Conservation (phyloP, 164 flowering plant species). For the Nymphaea colorata region DNA sequence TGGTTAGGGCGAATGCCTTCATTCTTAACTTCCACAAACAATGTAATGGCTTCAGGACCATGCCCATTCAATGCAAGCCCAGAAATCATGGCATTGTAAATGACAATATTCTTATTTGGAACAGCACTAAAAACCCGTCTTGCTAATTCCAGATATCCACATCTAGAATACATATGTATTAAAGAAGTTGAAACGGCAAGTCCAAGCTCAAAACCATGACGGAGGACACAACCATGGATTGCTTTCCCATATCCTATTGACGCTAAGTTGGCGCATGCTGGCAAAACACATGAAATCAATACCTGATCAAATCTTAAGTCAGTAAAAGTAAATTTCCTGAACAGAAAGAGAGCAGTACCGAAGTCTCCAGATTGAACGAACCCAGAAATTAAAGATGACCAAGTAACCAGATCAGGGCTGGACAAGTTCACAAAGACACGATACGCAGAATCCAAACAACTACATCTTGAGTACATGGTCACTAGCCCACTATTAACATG, state of each 20-base stretch:
- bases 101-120: slow-evolving; percentile 26
- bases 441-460: slow-evolving; percentile 37
- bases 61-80: slow-evolving; percentile 62
- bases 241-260: slow-evolving; percentile 36
- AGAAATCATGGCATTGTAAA: slow-evolving; percentile 50
- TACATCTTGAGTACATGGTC: slow-evolving; percentile 61
- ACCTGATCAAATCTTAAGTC: slow-evolving; percentile 37
- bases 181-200: slow-evolving; percentile 55
- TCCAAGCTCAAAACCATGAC: slow-evolving; percentile 33
- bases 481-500: slow-evolving; percentile 62
- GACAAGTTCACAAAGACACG: slow-evolving; percentile 30
- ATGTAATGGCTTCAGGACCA: slow-evolving; percentile 23
- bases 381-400: slow-evolving; percentile 71
- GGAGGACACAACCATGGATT: slow-evolving; percentile 53
- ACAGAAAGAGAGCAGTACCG: slow-evolving; percentile 26
- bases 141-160: slow-evolving; percentile 43
- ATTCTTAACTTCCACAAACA: slow-evolving; percentile 37
- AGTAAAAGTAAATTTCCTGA: slow-evolving; percentile 26
- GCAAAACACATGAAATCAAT: slow-evolving; percentile 39
- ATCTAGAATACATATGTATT: slow-evolving; percentile 64
- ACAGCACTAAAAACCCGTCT: slow-evolving; percentile 30
- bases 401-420: slow-evolving; percentile 58
- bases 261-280: slow-evolving; percentile 45
- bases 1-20: slow-evolving; percentile 47
- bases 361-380: slow-evolving; percentile 39